These are phyloP conservation scores for Scleroderma citrinum DNA, from an alignment of 768 basidiomycete genomes.

Conservation along the genomic window DNA sequence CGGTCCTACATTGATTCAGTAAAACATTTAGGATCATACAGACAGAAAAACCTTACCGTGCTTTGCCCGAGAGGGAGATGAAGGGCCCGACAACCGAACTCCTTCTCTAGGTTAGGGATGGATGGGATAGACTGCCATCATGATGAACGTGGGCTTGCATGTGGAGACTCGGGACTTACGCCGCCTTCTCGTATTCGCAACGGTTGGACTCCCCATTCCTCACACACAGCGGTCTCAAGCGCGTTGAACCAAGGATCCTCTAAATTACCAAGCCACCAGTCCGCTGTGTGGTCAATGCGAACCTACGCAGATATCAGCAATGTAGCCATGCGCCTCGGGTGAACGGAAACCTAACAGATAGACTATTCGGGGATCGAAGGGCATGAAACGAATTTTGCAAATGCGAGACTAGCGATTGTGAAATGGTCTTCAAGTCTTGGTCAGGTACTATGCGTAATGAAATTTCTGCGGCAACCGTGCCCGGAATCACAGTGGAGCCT, in stretches of 20 bases:
- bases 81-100: slow-evolving; percentile 81
- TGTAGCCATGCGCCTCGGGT: not conserved
- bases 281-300: slow-evolving; percentile 73
- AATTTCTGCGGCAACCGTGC: slow-evolving; percentile 74
- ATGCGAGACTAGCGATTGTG: slow-evolving; percentile 52
- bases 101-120: slow-evolving; percentile 88
- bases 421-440: slow-evolving; percentile 71
- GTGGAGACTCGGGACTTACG: slow-evolving; percentile 38
- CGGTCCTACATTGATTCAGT: slow-evolving; percentile 52
- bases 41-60: slow-evolving; percentile 46
- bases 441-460: slow-evolving; percentile 94
- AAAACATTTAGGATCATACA: not conserved
- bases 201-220: slow-evolving; percentile 85
- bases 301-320: slow-evolving; percentile 42
- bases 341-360: slow-evolving; percentile 45
- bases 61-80: slow-evolving; percentile 95
- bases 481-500: slow-evolving; percentile 90
- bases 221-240: slow-evolving; percentile 72
- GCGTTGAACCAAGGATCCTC: slow-evolving; percentile 83
- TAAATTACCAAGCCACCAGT: slow-evolving; percentile 95
- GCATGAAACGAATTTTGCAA: slow-evolving; percentile 52
- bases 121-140: slow-evolving; percentile 78
- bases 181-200: slow-evolving; percentile 91
- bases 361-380: slow-evolving; percentile 61
- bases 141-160: not conserved